A percentile compares a stretch with the other conserved stretches of the same genome.
Evolutionary conservation across 306 rosid genomes (phyloP).

Genomic region (Cotoneaster glaucophyllus): DNA sequence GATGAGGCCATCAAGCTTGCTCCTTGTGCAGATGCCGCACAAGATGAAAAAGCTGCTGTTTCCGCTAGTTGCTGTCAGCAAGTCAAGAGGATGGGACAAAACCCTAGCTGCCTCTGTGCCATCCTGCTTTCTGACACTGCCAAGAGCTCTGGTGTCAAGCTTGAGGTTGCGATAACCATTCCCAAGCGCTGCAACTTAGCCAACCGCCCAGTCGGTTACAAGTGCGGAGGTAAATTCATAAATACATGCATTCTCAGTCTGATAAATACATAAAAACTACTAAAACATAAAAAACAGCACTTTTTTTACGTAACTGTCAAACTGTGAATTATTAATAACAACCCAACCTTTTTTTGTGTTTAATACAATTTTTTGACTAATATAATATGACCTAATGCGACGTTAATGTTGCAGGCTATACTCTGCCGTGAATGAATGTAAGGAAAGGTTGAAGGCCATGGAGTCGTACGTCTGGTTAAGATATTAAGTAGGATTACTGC

Average conservation of each 20-base stretch:
- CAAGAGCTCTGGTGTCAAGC: constrained; percentile 35
- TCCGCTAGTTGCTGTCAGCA: constrained; percentile 41
- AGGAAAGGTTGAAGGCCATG: constrained; percentile 1
- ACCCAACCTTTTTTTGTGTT: neutral
- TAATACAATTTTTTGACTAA: neutral
- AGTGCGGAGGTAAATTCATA: neutral
- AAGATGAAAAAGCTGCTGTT: constrained; percentile 41
- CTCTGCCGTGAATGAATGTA: constrained; percentile 37
- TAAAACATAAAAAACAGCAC: neutral
- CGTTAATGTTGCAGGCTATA: constrained; percentile 43
- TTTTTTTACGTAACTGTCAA: neutral
- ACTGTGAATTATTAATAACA: neutral
- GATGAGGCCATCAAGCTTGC: constrained; percentile 50
- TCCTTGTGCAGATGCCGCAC: constrained; percentile 52
- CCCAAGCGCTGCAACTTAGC: constrained; percentile 63
- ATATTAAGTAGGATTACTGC: constrained; percentile 8
- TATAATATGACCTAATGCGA: neutral
- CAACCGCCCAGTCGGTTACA: constrained; percentile 51
- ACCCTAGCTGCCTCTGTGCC: constrained; percentile 51
- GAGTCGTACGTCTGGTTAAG: neutral
- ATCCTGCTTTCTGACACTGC: constrained; percentile 48
- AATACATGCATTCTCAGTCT: neutral
- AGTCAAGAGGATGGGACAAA: constrained; percentile 39
- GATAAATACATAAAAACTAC: no score
- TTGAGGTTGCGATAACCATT: constrained; percentile 44